phyloP scores from a whole-genome alignment of 306 rosid species.

The Fragaria iinumae region DNA sequence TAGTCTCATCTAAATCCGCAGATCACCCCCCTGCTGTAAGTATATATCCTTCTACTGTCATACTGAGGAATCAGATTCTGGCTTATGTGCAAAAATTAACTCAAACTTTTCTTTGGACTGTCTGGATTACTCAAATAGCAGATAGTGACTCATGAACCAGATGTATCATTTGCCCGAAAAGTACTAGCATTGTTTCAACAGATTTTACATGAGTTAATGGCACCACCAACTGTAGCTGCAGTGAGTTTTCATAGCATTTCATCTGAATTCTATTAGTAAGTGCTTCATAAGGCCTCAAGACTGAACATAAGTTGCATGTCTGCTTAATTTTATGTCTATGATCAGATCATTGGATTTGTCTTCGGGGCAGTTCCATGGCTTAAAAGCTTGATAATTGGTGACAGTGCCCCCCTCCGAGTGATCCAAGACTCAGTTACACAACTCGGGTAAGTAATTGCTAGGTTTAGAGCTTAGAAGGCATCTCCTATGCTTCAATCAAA shows the following conservation, averaged over 20 bases:
- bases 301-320: background rate
- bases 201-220: conserved; percentile 52
- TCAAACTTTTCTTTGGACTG: background rate
- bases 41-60: background rate
- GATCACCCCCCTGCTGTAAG: conserved; percentile 50
- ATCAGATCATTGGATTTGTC: conserved; percentile 70
- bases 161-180: conserved; percentile 38
- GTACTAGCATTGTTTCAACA: conserved; percentile 25
- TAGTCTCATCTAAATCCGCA: conserved; percentile 24
- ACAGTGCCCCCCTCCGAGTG: conserved; percentile 64
- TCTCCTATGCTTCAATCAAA: background rate
- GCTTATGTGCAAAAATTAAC: background rate
- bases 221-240: conserved; percentile 81
- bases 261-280: background rate
- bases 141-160: conserved; percentile 36
- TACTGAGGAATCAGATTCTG: background rate
- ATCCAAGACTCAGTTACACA: conserved; percentile 58
- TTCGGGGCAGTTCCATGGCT: conserved; percentile 68
- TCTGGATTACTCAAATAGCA: conserved; percentile 24
- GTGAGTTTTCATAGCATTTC: conserved; percentile 42
- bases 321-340: conserved; percentile 9
- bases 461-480: no score
- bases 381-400: conserved; percentile 56
- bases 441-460: conserved; percentile 53
- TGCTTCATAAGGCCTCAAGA: background rate